These are phyloP conservation scores for Claviceps spartinae DNA, from an alignment of 2,329 filamentous ascomycete species.

Conservation along the genomic window DNA sequence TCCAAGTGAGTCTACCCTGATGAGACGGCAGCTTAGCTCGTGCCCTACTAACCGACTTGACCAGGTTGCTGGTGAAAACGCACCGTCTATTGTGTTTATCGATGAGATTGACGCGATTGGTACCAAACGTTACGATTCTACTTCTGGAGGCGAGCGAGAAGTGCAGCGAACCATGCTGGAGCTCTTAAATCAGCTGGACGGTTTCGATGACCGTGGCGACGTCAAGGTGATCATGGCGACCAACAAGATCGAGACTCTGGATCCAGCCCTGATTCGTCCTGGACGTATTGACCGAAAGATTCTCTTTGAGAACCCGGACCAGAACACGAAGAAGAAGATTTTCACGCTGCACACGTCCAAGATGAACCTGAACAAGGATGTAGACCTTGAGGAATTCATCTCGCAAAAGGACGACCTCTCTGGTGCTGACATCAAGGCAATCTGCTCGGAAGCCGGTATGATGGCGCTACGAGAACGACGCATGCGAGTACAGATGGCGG, in stretches of 20 bases:
- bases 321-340: slow-evolving; percentile 95
- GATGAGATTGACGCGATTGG: slow-evolving; percentile 98
- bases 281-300: slow-evolving; percentile 99
- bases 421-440: slow-evolving; percentile 96
- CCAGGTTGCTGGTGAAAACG: slow-evolving; percentile 84
- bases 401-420: slow-evolving; percentile 95
- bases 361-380: slow-evolving; percentile 92
- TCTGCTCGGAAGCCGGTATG: slow-evolving; percentile 92
- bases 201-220: slow-evolving; percentile 95
- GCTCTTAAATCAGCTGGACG: slow-evolving; percentile 93
- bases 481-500: slow-evolving; percentile 98
- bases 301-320: slow-evolving; percentile 52
- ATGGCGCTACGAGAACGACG: slow-evolving; percentile 86
- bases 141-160: slow-evolving; percentile 90
- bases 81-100: slow-evolving; percentile 95
- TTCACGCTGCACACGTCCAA: slow-evolving; percentile 97
- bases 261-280: slow-evolving; percentile 89
- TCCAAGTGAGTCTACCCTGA: slow-evolving; percentile 44
- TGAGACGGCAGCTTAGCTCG: neutral
- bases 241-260: slow-evolving; percentile 97
- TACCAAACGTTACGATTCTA: slow-evolving; percentile 96
- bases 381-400: slow-evolving; percentile 98
- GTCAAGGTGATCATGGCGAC: slow-evolving; percentile 99
- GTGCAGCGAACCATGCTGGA: slow-evolving; percentile 98
- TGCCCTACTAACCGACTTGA: slow-evolving; percentile 3